Evolutionary conservation across 352 stramenopile genomes (phyloP).

Genomic region (Phytophthora hibernalis): DNA sequence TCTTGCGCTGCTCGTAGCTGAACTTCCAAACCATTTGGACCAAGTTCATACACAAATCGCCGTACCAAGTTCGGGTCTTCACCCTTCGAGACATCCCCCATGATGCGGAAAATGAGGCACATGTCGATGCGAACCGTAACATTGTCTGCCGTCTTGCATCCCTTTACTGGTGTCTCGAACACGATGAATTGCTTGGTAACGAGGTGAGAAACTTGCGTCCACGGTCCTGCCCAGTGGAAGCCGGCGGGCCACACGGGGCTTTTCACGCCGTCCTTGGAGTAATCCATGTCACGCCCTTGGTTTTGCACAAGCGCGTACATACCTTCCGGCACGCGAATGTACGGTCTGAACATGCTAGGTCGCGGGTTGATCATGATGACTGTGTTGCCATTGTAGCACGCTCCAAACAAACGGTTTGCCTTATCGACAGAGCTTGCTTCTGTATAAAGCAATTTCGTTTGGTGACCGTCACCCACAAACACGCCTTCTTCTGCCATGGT

Average conservation of each 20-base stretch:
- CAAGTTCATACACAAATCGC: conserved; percentile 87
- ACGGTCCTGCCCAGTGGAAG: conserved; percentile 70
- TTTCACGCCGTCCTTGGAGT: conserved; percentile 38
- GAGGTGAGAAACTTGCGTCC: conserved; percentile 81
- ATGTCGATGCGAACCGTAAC: conserved; percentile 89
- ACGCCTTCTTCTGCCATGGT: conserved; percentile 28
- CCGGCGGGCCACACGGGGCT: conserved; percentile 73
- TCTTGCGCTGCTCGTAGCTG: conserved; percentile 80
- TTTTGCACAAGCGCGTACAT: conserved; percentile 87
- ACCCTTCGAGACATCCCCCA: conserved; percentile 73
- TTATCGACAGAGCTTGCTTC: conserved; percentile 57
- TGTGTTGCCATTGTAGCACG: conserved; percentile 73
- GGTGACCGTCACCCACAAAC: conserved; percentile 27
- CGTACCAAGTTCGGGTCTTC: conserved; percentile 82
- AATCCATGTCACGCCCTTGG: conserved; percentile 77
- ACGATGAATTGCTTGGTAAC: conserved; percentile 89
- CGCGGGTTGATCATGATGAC: conserved; percentile 76
- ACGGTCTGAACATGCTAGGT: conserved; percentile 60
- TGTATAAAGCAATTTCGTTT: conserved; percentile 62
- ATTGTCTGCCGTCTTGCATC: conserved; percentile 87
- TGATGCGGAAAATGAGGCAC: conserved; percentile 85
- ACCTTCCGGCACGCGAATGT: conserved; percentile 85
- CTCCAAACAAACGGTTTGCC: conserved; percentile 68
- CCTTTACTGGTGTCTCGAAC: conserved; percentile 84
- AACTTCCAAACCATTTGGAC: conserved; percentile 73